A percentile compares a stretch with the other conserved stretches of the same genome.
phyloP scores from a whole-genome alignment of 306 rosid genomes.

The Senna siamea region DNA sequence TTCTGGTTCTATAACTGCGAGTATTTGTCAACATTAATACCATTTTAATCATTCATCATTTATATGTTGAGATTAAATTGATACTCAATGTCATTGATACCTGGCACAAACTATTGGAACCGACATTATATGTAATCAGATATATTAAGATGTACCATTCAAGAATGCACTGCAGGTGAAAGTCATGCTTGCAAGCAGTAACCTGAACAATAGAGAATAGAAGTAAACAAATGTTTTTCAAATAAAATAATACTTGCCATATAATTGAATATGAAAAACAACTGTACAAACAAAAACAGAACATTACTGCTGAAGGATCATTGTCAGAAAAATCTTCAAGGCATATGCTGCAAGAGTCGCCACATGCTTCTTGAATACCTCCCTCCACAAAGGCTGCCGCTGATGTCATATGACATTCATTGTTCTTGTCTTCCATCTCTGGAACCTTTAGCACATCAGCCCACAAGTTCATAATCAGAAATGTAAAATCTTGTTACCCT shows the following conservation, averaged over 20 bases:
- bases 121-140: neutral
- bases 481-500: neutral
- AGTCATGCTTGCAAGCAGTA: constrained; percentile 88
- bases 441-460: constrained; percentile 48
- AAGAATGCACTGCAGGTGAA: constrained; percentile 95
- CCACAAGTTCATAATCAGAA: constrained; percentile 39
- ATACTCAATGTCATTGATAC: neutral
- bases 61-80: constrained; percentile 4
- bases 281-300: constrained; percentile 11
- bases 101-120: neutral
- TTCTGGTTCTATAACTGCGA: neutral
- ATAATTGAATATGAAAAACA: constrained; percentile 4
- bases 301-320: constrained; percentile 83
- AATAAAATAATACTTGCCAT: constrained; percentile 14
- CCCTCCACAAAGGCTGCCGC: constrained; percentile 97
- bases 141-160: constrained; percentile 71
- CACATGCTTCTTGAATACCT: constrained; percentile 85
- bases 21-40: neutral
- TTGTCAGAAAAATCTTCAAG: constrained; percentile 81
- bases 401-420: constrained; percentile 67
- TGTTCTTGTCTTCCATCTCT: constrained; percentile 56
- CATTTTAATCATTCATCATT: neutral
- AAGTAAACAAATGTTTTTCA: constrained; percentile 34
- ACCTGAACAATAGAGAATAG: constrained; percentile 52
- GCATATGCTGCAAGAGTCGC: constrained; percentile 96